Base-by-base conservation (phyloP, 1,284 basidiomycete species). In the Amylostereum chailletii region DNA sequence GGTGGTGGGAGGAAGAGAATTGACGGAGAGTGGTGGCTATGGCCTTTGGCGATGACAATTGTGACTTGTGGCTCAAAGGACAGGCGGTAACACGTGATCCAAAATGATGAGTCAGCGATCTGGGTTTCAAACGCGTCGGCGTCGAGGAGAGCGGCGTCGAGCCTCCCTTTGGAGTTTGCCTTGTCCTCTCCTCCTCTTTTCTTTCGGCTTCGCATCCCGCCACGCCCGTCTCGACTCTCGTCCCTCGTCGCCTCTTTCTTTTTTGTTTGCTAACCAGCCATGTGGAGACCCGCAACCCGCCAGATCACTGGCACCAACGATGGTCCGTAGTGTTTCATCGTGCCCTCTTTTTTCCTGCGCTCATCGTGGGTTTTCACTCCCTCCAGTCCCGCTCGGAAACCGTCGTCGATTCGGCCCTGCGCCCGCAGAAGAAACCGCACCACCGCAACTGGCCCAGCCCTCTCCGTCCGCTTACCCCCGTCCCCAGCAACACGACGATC, bases 401-500 rank as follows among this genome's bases (percentile, higher is more conserved):
- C 84, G 88, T 62, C 85, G 92, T 62, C 85, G 91, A 50, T 94
- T 94, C 68, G 91, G 92, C 49, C 84, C 90, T 44, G 86, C 87
- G 34, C 84, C 86, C 3, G 69, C 75, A 42, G 88, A 89, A 62
- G 86, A 87, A 60, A 72, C 69, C 31, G 79, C 79, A 32, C 83
- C 87, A 31, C 83, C 85, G 51, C 86, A 88, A 60, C 79, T 90
- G 47, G 88, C 87, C n/a, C 86, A 89, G 58, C 86, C 88, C 33
- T 85, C 85, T 39, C 86, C 87, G 34, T 89, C 86, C 47, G 86
- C 83, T 4, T 90, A 88, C 65, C 87, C 87, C 40, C 83, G 84
- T 38, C 77, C 74, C 33, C 69, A 72, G 52, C 75, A 79, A 53
- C 76, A 80, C 48, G 75, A 65, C 38, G 64, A 50, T 34, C 34